Evolutionary conservation across 2,329 filamentous ascomycete species (phyloP).

Genomic region (Claviceps sp.): DNA sequence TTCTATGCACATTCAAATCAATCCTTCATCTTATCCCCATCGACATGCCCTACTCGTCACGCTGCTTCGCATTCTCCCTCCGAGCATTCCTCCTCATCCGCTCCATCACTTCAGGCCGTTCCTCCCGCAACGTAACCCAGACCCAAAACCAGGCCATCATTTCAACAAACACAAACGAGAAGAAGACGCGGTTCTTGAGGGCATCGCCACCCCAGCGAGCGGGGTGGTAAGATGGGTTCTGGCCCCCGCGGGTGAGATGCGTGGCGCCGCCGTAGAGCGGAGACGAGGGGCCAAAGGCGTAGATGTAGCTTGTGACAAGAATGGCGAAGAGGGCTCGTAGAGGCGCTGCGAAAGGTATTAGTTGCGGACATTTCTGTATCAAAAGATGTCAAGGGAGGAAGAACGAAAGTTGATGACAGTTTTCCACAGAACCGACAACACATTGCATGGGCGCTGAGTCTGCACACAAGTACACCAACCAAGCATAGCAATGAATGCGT

Average conservation of each 20-base stretch:
- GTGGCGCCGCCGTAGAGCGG: conserved; percentile 27
- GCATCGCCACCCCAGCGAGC: conserved; percentile 44
- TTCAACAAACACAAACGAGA: conserved; percentile 76
- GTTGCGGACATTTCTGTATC: background rate
- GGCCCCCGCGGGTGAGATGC: conserved; percentile 13
- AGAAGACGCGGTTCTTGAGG: conserved; percentile 73
- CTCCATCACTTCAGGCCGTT: conserved; percentile 31
- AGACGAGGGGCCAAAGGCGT: conserved; percentile 41
- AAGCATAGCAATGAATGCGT: no score
- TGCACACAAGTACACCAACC: no score
- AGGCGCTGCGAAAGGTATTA: conserved; percentile 30
- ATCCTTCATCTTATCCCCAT: no score
- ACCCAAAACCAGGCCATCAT: conserved; percentile 80
- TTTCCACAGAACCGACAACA: no score
- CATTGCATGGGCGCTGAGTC: no score
- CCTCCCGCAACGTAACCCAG: conserved; percentile 56
- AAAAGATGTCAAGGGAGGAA: no score
- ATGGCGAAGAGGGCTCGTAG: conserved; percentile 54
- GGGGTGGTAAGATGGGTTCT: conserved; percentile 20
- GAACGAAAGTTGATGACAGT: no score
- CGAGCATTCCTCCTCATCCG: conserved; percentile 20
- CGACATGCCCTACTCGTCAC: background rate
- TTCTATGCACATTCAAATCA: no score
- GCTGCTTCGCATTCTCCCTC: conserved; percentile 5
- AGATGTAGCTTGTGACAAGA: conserved; percentile 48